These are phyloP conservation scores for Chamaenerion angustifolium DNA, from an alignment of 345 rosid species.

Conservation along the genomic window DNA sequence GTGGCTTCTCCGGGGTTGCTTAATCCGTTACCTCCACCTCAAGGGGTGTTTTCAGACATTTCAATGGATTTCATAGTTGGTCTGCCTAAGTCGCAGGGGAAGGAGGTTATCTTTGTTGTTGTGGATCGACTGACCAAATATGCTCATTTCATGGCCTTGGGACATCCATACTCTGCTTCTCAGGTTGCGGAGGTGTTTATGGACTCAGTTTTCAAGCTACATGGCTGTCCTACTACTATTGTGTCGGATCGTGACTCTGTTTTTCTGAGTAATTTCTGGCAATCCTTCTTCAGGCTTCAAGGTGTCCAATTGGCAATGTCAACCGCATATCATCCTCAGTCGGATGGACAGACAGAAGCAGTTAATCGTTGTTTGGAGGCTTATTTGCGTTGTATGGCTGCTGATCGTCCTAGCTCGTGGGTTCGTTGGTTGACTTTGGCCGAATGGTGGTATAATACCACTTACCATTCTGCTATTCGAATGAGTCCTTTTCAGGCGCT, in stretches of 20 bases:
- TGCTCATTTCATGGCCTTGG: background rate
- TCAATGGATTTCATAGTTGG: conserved; percentile 1
- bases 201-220: background rate
- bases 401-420: too few relatives aligned
- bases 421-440: background rate
- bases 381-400: too few relatives aligned
- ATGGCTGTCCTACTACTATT: conserved; percentile 2
- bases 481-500: background rate
- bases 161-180: background rate
- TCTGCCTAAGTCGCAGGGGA: conserved; percentile 2
- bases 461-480: background rate
- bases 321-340: background rate
- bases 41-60: background rate
- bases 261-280: background rate
- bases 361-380: too few relatives aligned
- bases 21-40: background rate
- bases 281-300: background rate
- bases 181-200: background rate
- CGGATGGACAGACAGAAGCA: background rate
- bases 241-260: background rate
- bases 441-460: conserved; percentile 6
- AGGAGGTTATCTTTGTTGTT: background rate
- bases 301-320: background rate
- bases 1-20: background rate
- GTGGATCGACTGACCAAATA: conserved; percentile 2